phyloP scores from a whole-genome alignment of 192 early-diverging fungal genomes.

The Rhizoclosmatium sp. region DNA sequence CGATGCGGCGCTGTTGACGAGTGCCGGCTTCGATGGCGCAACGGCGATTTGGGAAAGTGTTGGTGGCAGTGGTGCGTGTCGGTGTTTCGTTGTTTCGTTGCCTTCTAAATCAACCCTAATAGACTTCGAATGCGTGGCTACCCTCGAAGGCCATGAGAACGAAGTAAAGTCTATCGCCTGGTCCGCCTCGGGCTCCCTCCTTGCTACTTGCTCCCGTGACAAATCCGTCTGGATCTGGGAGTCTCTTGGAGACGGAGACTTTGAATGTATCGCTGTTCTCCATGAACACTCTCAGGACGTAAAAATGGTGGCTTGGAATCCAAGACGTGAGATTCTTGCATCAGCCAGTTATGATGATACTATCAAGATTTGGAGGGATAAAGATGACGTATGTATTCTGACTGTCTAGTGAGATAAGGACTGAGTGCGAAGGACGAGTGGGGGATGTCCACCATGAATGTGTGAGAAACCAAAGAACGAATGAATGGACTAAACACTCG shows the following conservation, averaged over 20 bases:
- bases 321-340: constrained; percentile 71
- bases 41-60: no score
- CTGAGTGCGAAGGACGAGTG: no score
- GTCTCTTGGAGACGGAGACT: constrained; percentile 10
- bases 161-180: constrained; percentile 95
- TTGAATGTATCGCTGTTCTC: constrained; percentile 89
- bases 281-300: constrained; percentile 98
- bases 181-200: constrained; percentile 79
- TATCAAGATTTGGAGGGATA: constrained; percentile 91
- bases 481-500: no score
- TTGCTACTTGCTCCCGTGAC: constrained; percentile 95
- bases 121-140: constrained; percentile 90
- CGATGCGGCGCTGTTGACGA: constrained; percentile 73
- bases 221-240: constrained; percentile 99
- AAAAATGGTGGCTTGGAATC: constrained; percentile 94
- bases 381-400: constrained; percentile 72
- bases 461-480: no score
- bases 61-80: no score
- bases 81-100: no score
- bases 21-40: constrained; percentile 92
- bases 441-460: no score
- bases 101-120: not conserved
- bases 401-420: no score
- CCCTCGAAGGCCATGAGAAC: constrained; percentile 97
- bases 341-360: constrained; percentile 95